Evolutionary conservation across 129 eudicot species (phyloP).

Genomic region (Daucus carota): DH1_v3.0 NC_030382.2:52511501-52512000

Average conservation of each 20-base stretch:
- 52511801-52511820: constrained; percentile 43
- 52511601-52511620: constrained; percentile 32
- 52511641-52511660: constrained; percentile 54
- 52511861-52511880: constrained; percentile 28
- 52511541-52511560: constrained; percentile 46
- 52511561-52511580: constrained; percentile 58
- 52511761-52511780: constrained; percentile 81
- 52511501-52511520: constrained; percentile 34
- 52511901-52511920: constrained; percentile 53
- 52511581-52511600: constrained; percentile 62
- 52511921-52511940: constrained; percentile 39
- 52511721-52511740: constrained; percentile 49
- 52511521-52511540: constrained; percentile 38
- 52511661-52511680: constrained; percentile 63
- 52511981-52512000: constrained; percentile 63
- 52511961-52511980: constrained; percentile 43
- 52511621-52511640: constrained; percentile 42
- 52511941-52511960: constrained; percentile 55
- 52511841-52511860: constrained; percentile 40
- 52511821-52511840: constrained; percentile 71
- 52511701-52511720: constrained; percentile 67
- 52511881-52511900: constrained; percentile 75
- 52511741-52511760: constrained; percentile 62
- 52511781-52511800: constrained; percentile 85
- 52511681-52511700: constrained; percentile 60